phyloP scores from a whole-genome alignment of 2,329 filamentous ascomycete species.

The Apiospora aurea region DNA sequence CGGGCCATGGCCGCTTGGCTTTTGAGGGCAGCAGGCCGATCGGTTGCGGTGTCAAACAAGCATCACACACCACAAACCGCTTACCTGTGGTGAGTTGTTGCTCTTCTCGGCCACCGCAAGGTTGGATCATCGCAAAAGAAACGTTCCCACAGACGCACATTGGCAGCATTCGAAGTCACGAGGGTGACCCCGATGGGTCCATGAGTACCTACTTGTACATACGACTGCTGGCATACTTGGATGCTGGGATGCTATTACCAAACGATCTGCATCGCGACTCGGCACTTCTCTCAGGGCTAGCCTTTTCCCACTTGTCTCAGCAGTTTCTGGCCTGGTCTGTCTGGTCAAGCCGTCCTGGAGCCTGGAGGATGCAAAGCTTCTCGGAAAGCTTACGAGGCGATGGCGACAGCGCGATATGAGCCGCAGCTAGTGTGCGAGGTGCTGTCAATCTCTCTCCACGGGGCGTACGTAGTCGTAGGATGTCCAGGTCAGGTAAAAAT shows the following conservation, averaged over 20 bases:
- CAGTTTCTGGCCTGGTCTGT: background rate
- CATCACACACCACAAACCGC: background rate
- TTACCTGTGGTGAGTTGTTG: background rate
- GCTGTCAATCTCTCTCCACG: constrained; percentile 18
- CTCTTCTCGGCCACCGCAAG: background rate
- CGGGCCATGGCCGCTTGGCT: constrained; percentile 7
- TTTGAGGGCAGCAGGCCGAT: background rate
- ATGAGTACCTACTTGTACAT: background rate
- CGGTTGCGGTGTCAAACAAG: constrained; percentile 18
- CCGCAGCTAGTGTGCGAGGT: constrained; percentile 7
- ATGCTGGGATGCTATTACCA: constrained; percentile 1
- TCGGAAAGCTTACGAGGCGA: constrained; percentile 9
- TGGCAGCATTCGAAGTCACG: background rate
- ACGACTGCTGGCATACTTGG: background rate
- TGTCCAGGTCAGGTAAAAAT: constrained; percentile 1
- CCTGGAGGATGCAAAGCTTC: background rate
- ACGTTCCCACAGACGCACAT: constrained; percentile 11
- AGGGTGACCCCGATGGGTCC: background rate
- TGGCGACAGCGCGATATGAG: background rate
- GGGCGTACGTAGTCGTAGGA: constrained; percentile 14
- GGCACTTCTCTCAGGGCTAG: constrained; percentile 34
- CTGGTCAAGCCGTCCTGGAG: background rate
- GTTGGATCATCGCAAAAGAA: constrained; percentile 19
- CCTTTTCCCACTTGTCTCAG: background rate
- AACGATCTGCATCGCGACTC: constrained; percentile 37